phyloP scores from a whole-genome alignment of 805 yeast species.

The Candida xiaguanensis region DNA sequence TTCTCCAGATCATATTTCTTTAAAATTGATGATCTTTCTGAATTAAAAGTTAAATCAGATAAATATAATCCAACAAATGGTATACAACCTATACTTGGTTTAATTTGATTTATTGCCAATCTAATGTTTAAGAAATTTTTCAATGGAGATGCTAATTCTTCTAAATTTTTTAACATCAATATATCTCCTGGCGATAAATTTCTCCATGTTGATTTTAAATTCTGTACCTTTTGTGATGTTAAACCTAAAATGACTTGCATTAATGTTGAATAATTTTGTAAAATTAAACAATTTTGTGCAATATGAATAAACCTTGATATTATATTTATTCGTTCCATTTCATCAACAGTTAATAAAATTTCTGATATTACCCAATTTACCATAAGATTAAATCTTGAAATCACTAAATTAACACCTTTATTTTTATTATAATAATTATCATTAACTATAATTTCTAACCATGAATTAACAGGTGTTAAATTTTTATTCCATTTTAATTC shows the following conservation, averaged over 20 bases:
- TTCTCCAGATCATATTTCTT: constrained; percentile 13
- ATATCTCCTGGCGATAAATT: constrained; percentile 69
- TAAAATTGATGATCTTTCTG: constrained; percentile 53
- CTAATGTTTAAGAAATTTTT: constrained; percentile 70
- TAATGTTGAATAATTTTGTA: constrained; percentile 83
- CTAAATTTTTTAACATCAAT: constrained; percentile 61
- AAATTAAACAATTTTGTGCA: constrained; percentile 65
- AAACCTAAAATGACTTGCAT: constrained; percentile 85
- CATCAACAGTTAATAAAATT: constrained; percentile 62
- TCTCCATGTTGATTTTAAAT: constrained; percentile 70
- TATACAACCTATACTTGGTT: constrained; percentile 70
- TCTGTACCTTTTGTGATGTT: constrained; percentile 59
- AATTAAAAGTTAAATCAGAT: constrained; percentile 76
- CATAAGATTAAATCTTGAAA: constrained; percentile 81
- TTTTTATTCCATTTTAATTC: constrained; percentile 72
- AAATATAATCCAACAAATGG: constrained; percentile 88
- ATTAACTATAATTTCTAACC: constrained; percentile 73
- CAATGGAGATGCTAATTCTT: constrained; percentile 68
- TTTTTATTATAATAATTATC: constrained; percentile 42
- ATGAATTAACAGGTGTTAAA: constrained; percentile 67
- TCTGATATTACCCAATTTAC: constrained; percentile 93
- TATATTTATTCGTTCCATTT: constrained; percentile 58
- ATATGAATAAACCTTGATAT: constrained; percentile 85
- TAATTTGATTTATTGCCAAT: constrained; percentile 54
- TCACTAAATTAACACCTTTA: constrained; percentile 78